Evolutionary conservation across 1,139 yeast species (phyloP).

Genomic region (Pichia sp.): DNA sequence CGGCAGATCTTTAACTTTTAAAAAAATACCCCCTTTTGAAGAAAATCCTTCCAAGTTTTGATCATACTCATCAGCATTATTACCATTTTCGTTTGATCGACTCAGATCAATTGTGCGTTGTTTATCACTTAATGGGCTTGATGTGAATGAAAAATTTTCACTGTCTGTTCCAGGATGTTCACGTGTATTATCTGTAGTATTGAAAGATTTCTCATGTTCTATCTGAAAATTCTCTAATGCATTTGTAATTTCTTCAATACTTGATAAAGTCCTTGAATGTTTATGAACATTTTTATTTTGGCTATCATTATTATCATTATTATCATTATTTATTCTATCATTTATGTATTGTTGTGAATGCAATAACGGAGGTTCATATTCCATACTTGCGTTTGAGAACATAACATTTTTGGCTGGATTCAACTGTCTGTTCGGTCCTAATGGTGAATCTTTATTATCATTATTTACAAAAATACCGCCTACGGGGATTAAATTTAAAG

Average conservation of each 20-base stretch:
- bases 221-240: constrained; percentile 15
- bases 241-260: constrained; percentile 19
- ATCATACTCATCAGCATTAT: background rate
- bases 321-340: background rate
- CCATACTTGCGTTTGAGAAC: background rate
- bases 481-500: constrained; percentile 7
- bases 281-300: constrained; percentile 6
- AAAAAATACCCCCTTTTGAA: constrained; percentile 1
- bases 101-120: background rate
- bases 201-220: constrained; percentile 12
- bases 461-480: background rate
- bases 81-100: background rate
- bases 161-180: constrained; percentile 2
- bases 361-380: constrained; percentile 9
- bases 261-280: constrained; percentile 18
- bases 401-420: constrained; percentile 3
- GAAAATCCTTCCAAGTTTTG: too few relatives aligned
- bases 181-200: background rate
- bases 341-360: background rate
- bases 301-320: background rate
- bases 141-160: background rate
- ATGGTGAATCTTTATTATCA: background rate
- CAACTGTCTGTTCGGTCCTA: background rate
- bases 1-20: constrained; percentile 15
- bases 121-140: constrained; percentile 1